Conservation (phyloP, 2,329 filamentous ascomycete species). For the Ophiostoma piceae region DNA sequence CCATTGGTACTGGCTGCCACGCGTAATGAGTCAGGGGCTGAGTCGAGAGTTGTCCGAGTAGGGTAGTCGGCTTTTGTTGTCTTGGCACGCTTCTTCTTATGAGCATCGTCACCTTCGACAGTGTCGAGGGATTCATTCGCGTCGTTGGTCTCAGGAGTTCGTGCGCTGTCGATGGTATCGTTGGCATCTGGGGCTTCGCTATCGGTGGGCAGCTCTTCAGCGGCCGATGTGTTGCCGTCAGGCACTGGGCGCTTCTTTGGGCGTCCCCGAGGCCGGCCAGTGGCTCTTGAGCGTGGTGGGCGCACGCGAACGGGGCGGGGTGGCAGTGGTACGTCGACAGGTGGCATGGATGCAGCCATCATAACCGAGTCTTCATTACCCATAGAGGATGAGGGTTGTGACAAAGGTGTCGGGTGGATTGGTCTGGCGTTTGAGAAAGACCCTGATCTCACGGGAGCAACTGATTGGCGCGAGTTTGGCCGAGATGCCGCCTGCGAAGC, state of each 20-base stretch:
- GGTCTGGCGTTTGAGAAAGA: background rate
- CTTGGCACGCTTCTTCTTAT: slow-evolving; percentile 71
- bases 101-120: slow-evolving; percentile 50
- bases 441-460: background rate
- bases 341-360: background rate
- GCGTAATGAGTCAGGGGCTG: slow-evolving; percentile 70
- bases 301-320: slow-evolving; percentile 37
- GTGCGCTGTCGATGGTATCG: slow-evolving; percentile 47
- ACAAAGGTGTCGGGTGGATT: background rate
- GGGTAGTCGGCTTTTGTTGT: slow-evolving; percentile 61
- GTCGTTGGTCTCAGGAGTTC: slow-evolving; percentile 33
- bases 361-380: slow-evolving; percentile 16
- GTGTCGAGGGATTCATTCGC: slow-evolving; percentile 36
- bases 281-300: slow-evolving; percentile 40
- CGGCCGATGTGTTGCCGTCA: slow-evolving; percentile 66
- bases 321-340: slow-evolving; percentile 22
- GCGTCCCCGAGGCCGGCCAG: slow-evolving; percentile 52
- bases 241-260: slow-evolving; percentile 49
- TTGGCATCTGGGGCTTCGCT: slow-evolving; percentile 33
- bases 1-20: slow-evolving; percentile 89
- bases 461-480: slow-evolving; percentile 20
- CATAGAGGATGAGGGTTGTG: background rate
- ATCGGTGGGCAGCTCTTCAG: slow-evolving; percentile 52
- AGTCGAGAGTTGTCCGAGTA: slow-evolving; percentile 61
- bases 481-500: slow-evolving; percentile 17